Evolutionary conservation across 768 basidiomycete genomes (phyloP), one percentile per base, ranked within the genome.

Genomic region (Suillus discolor): DNA sequence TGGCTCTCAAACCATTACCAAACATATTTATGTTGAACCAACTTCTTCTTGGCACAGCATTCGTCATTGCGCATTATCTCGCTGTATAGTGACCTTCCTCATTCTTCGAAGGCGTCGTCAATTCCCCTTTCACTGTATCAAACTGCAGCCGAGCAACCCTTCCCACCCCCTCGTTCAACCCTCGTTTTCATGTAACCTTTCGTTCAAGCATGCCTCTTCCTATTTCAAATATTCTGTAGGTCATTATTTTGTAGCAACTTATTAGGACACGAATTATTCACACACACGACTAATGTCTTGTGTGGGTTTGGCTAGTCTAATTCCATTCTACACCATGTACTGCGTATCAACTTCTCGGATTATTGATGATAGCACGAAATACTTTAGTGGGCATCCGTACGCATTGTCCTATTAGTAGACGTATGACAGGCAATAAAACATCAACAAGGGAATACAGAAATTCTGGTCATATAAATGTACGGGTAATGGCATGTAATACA

Each of bases 391-490:
- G 36, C 36, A 39, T 7, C 23, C 23, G 20, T 38, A 57, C 36
- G 8, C n/a, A 38, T 34, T 55, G 31, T 55, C 54, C 20, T 55
- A 55, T 55, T 55, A n/a, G 54, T 55, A 55, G 54, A n/a, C 31
- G 20, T 55, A 55, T 12, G 12, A 55, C 34, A 36, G 20, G 18
- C 20, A 20, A 55, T 55, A 23, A 38, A 57, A 57, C 2, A 57
- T 38, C n/a, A 12, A 55, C 1, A 34, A 34, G 11, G 6, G 31
- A 55, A 36, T 55, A 55, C 31, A 55, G 20, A 38, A 36, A 11
- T 55, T 6, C 20, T n/a, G 20, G 20, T 34, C 54, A 55, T 55
- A 55, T 12, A 36, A 15, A 57, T 23, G 36, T 39, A 23, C 20
- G 20, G 20, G 54, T 34, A 55, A 55, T 34, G 18, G 54, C 57